These are phyloP conservation scores for Fusarium acutatum DNA, from an alignment of 2,329 filamentous ascomycete genomes.

Conservation along the genomic window DNA sequence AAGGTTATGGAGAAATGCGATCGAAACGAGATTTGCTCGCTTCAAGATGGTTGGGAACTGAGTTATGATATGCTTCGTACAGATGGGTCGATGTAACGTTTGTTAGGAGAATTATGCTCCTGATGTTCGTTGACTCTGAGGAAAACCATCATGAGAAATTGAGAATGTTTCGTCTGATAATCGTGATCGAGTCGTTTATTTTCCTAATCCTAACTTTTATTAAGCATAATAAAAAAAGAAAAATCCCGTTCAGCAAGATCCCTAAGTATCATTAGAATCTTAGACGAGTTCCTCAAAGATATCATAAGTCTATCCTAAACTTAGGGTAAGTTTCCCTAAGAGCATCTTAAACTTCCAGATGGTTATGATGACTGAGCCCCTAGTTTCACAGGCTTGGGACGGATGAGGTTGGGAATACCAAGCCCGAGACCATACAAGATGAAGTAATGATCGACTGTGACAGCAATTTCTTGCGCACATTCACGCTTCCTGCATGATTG, in stretches of 20 bases:
- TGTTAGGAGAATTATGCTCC: not conserved
- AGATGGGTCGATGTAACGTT: conserved; percentile 7
- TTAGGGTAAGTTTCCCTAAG: not conserved
- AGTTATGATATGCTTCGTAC: conserved; percentile 15
- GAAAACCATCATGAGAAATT: not conserved
- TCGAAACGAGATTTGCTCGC: conserved; percentile 5
- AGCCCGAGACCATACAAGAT: not conserved
- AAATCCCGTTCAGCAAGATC: not conserved
- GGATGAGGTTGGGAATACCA: not conserved
- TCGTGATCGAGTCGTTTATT: not conserved
- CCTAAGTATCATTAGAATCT: not conserved
- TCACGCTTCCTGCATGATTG: not conserved
- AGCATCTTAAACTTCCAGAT: not conserved
- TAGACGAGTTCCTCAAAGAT: not conserved
- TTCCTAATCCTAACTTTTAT: not conserved
- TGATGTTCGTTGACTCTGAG: not conserved
- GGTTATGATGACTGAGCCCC: not conserved
- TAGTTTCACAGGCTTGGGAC: not conserved
- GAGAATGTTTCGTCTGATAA: not conserved
- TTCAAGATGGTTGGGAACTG: conserved; percentile 9
- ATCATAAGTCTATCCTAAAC: not conserved
- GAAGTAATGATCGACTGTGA: conserved; percentile 11
- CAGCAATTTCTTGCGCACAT: conserved; percentile 1
- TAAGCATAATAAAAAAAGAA: not conserved
- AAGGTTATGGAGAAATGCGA: conserved; percentile 2